phyloP scores from a whole-genome alignment of 1,284 basidiomycete genomes.

The Trametes pubescens region DNA sequence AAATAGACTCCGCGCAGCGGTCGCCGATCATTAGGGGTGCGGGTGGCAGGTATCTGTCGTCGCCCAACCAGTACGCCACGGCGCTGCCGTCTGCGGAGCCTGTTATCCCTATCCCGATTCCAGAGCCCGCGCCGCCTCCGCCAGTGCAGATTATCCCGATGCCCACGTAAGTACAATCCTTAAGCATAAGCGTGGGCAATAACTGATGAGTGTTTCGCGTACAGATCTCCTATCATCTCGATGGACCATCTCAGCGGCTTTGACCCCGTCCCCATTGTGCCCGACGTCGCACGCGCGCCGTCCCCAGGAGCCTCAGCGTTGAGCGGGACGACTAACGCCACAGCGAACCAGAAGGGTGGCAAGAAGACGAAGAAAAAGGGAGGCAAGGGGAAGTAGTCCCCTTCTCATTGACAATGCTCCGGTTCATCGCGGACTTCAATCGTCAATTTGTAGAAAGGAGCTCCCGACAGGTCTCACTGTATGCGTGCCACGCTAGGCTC shows the following conservation, averaged over 20 bases:
- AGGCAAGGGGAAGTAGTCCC: slow-evolving; percentile 17
- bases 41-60: slow-evolving; percentile 4
- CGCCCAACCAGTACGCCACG: slow-evolving; percentile 16
- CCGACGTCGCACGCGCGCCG: slow-evolving; percentile 25
- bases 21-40: slow-evolving; percentile 34
- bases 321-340: slow-evolving; percentile 23
- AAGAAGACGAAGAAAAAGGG: slow-evolving; percentile 10
- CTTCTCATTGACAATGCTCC: not conserved
- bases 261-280: slow-evolving; percentile 20
- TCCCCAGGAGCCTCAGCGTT: slow-evolving; percentile 28
- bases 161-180: slow-evolving; percentile 19
- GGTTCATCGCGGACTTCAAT: not conserved
- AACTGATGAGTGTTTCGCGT: not conserved
- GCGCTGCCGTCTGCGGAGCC: slow-evolving; percentile 13
- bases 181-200: not conserved
- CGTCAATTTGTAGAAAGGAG: not conserved
- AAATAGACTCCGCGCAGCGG: slow-evolving; percentile 16
- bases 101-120: slow-evolving; percentile 30
- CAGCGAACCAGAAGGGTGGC: slow-evolving; percentile 28
- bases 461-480: not conserved
- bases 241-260: slow-evolving; percentile 22
- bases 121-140: slow-evolving; percentile 22
- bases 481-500: not conserved
- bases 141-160: slow-evolving; percentile 25
- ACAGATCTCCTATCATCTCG: slow-evolving; percentile 24